Conservation (phyloP, 2,329 filamentous ascomycete species). For the Fusarium graminum region DNA sequence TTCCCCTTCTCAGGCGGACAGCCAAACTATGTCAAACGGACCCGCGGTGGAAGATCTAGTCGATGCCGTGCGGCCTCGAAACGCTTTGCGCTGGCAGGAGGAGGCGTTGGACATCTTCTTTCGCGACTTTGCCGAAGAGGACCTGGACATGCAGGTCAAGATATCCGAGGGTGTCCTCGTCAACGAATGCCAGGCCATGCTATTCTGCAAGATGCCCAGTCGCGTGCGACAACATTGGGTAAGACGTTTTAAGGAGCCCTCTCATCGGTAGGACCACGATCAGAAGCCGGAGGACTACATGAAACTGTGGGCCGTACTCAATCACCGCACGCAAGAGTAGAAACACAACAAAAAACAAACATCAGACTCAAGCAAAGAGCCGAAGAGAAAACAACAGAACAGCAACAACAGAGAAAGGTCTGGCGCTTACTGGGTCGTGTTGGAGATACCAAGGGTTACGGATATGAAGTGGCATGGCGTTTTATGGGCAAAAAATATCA, state of each 20-base stretch:
- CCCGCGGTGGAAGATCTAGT: constrained; percentile 56
- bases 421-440: constrained; percentile 44
- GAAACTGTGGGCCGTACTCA: neutral
- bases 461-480: constrained; percentile 43
- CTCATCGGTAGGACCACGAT: constrained; percentile 17
- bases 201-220: constrained; percentile 72
- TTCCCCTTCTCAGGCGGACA: constrained; percentile 43
- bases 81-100: constrained; percentile 66
- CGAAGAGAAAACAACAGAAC: constrained; percentile 16
- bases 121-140: constrained; percentile 68
- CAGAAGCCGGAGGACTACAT: neutral
- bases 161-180: constrained; percentile 70
- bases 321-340: constrained; percentile 8
- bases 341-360: constrained; percentile 14
- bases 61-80: constrained; percentile 57
- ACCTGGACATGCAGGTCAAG: constrained; percentile 70
- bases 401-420: constrained; percentile 40
- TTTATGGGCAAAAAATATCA: constrained; percentile 35
- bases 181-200: constrained; percentile 71
- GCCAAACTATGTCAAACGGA: constrained; percentile 33
- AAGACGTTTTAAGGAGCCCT: constrained; percentile 61
- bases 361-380: constrained; percentile 9
- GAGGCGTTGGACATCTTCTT: constrained; percentile 71
- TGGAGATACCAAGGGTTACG: constrained; percentile 45
- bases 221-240: constrained; percentile 69